Evolutionary conservation across 2,329 filamentous ascomycete genomes (phyloP), one percentile per base, ranked within the genome.

Genomic region (Nannizziopsis arthrosporioides): DNA sequence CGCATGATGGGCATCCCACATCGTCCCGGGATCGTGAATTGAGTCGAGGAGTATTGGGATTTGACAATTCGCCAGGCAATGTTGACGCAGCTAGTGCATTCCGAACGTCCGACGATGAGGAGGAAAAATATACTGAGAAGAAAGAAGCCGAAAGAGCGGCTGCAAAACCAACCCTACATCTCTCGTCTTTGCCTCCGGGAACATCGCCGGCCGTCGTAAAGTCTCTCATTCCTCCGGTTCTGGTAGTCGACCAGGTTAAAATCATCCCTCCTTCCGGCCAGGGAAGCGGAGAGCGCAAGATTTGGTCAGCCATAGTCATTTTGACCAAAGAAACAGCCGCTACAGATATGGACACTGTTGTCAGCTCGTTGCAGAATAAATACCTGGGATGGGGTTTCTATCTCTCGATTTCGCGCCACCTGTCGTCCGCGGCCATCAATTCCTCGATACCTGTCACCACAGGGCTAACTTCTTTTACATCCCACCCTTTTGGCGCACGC

Each of bases 341-440:
- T 0, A 84, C 81, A 18, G 85, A 93, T 49, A 89, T 95, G 47
- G 88, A 95, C 59, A 74, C 78, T 3, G 77, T 82, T 0, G 85
- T 94, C 45, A 90, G 81, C 60, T 68, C 77, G 2, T 68, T 94
- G 30, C 85, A 93, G 60, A 88, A 92, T 54, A 80, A 76, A 55
- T 94, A 95, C 61, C 70, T 94, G 12, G 89, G 89, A 12, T 87
- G 80, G 61, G 89, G 89, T 4, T 87, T 83, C 68, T 83, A 89
- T 63, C 72, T 95, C 1, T 82, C 78, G 5, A 74, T 94, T 39
- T 85, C 89, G 51, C 75, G 87, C 8, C 85, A 93, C 67, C 73
- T 94, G 3, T 93, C 87, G 0, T 93, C 87, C 2, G 80, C 74
- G 19, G 73, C 82, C 1, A 73, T 84, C n/a, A 71, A 72, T 37